phyloP scores from a whole-genome alignment of 768 basidiomycete genomes.

The Jaapia argillacea region DNA sequence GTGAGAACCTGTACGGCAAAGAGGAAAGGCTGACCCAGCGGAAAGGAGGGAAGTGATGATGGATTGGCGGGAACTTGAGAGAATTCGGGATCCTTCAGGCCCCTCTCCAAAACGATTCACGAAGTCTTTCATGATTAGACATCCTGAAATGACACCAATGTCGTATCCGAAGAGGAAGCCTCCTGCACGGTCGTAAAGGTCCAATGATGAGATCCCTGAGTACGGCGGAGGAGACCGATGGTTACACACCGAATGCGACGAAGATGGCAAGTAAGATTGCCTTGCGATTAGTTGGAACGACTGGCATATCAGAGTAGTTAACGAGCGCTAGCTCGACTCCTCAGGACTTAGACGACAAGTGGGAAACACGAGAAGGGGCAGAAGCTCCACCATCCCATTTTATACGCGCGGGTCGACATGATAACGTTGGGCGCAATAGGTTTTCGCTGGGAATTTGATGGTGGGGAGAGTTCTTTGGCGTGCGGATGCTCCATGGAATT shows the following conservation, averaged over 20 bases:
- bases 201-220: background rate
- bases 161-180: slow-evolving; percentile 70
- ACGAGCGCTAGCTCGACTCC: no score
- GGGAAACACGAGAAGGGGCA: no score
- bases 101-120: slow-evolving; percentile 54
- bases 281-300: slow-evolving; percentile 50
- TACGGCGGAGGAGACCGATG: background rate
- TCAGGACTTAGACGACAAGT: no score
- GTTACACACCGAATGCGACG: slow-evolving; percentile 57
- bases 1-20: background rate
- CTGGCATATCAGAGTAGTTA: no score
- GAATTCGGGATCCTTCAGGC: slow-evolving; percentile 32
- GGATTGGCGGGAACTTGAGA: slow-evolving; percentile 58
- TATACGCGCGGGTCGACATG: no score
- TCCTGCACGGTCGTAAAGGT: slow-evolving; percentile 7
- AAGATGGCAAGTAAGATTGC: slow-evolving; percentile 59
- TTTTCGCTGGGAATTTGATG: no score
- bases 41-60: slow-evolving; percentile 74
- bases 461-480: no score
- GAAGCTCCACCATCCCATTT: no score
- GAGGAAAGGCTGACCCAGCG: slow-evolving; percentile 40
- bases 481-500: no score
- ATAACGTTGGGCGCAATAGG: no score
- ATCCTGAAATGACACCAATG: slow-evolving; percentile 73
- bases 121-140: slow-evolving; percentile 74